Evolutionary conservation across 2,329 filamentous ascomycete genomes (phyloP), one percentile per base, ranked within the genome.

Genomic region (Penicillium sp.): DNA sequence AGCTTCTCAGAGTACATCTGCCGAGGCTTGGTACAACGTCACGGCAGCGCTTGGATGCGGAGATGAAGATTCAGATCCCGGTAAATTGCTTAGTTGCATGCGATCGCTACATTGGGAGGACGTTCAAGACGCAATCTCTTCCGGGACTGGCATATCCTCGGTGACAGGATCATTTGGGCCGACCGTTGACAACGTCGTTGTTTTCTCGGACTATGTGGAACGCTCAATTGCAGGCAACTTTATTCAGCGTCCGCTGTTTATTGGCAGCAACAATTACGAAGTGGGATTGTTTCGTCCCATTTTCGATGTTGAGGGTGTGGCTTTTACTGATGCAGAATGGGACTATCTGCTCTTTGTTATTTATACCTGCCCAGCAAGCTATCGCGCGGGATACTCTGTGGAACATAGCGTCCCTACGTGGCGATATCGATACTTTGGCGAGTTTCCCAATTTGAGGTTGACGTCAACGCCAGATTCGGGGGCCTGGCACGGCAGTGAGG

Each of bases 381-480:
- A 46, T 24, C 54, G 54, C 14, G 47, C 54, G 1, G 24, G 6
- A 23, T 38, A 18, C 1, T 33, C 47, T 8, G 47, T 47, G 21
- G 18, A 14, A 38, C 46, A 46, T 21, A 20, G 14, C 6, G 28
- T 56, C 14, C 54, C 54, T 6, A 56, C 54, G 5, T 56, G 54
- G 54, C 40, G 54, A 46, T 56, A 56, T 40, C 48, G 54, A 3
- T 56, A 51, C 24, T 56, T 56, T 45, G 54, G 47, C 1, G 47
- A 47, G n/a, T 56, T 56, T 35, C 40, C 54, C 1, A 56, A 56
- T 40, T 16, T 56, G 23, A 33, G 40, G 16, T 16, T 56, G 18
- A 56, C 54, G 8, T 46, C n/a, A 16, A 26, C 11, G 3, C 47
- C 54, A 18, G 40, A 51, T 45, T 56, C 54, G 11, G 54, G 54